Evolutionary conservation across 495 filamentous ascomycete genomes (phyloP).

Genomic region (Staphylotrichum tortipilum): DNA sequence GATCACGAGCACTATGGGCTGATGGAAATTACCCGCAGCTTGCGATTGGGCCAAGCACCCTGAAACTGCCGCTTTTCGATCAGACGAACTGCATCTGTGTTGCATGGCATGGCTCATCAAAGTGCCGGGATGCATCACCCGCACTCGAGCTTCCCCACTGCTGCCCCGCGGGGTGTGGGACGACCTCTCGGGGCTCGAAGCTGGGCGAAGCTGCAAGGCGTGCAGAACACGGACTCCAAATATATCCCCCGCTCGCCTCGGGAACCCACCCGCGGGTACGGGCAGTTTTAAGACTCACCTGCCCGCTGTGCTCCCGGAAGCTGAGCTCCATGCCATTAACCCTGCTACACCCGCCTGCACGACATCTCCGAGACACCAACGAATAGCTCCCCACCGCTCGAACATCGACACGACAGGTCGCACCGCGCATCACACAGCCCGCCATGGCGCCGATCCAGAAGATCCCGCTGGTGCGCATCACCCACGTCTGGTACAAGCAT

Average conservation of each 20-base stretch:
- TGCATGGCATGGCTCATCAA: neutral
- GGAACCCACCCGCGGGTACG: no score
- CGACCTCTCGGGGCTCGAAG: neutral
- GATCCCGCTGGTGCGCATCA: slow-evolving; percentile 46
- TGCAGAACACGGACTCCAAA: slow-evolving; percentile 13
- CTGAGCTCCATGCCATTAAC: no score
- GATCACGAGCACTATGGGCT: neutral
- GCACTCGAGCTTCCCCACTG: slow-evolving; percentile 11
- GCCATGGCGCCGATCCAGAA: slow-evolving; percentile 29
- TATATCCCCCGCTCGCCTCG: slow-evolving; percentile 11
- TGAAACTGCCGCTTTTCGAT: slow-evolving; percentile 9
- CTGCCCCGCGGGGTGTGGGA: slow-evolving; percentile 3
- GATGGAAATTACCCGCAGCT: slow-evolving; percentile 11
- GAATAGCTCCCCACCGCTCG: no score
- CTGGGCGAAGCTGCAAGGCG: no score
- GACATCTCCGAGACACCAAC: no score
- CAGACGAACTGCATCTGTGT: neutral
- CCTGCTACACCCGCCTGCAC: no score
- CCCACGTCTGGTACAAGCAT: slow-evolving; percentile 52
- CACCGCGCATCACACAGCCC: neutral
- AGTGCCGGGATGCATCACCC: slow-evolving; percentile 8
- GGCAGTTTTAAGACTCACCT: no score
- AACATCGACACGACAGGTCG: neutral
- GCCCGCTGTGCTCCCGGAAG: no score
- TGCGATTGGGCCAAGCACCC: slow-evolving; percentile 1